Base-by-base conservation (phyloP, 1,284 basidiomycete species). In the Fomitopsis schrenkii region DNA sequence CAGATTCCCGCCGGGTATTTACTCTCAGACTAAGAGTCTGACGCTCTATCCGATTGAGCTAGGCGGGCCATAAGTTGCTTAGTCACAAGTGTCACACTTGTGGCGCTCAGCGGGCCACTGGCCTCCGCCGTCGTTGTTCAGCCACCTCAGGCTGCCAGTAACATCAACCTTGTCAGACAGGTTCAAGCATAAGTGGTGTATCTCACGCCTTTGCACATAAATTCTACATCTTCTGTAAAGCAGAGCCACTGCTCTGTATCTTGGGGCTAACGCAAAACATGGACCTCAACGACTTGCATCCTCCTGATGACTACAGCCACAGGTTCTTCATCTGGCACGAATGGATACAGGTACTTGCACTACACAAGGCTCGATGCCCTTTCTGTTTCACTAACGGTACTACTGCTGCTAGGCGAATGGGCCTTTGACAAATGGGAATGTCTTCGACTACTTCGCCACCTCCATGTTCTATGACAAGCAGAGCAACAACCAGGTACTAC, bases 401-500 rank as follows among this genome's bases (percentile, higher is more conserved):
- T 60, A 60, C 59, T 46, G 63, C 56, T 62, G 58, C 59, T 73
- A 90, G 85, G 90, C 87, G 26, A 85, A 91, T 67, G 91, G 91
- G 15, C 88, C 88, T 9, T 80, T 93, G 65, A 88, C 87, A 3
- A 73, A 80, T 14, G 83, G 88, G 63, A 93, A 91, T 70, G 91
- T 91, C 46, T 87, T 94, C 65, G 91, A 94, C 59, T 95, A 94
- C 76, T 95, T 95, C 71, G 80, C 88, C 17, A 84, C 84, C 1
- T 93, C 91, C 17, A 93, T 93, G 85, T 94, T 94, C 77, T 95
- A 93, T 73, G 93, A 95, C 76, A 91, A 92, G 72, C 87, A 91
- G 74, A 93, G 91, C 74, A 94, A 90, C 74, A 95, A 95, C 72
- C 90, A 94, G 70, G 86, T 91, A 33, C 77, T 95, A 52, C 87